Conservation (phyloP, 2,329 filamentous ascomycete species). For the Calonectria pteridis region DNA sequence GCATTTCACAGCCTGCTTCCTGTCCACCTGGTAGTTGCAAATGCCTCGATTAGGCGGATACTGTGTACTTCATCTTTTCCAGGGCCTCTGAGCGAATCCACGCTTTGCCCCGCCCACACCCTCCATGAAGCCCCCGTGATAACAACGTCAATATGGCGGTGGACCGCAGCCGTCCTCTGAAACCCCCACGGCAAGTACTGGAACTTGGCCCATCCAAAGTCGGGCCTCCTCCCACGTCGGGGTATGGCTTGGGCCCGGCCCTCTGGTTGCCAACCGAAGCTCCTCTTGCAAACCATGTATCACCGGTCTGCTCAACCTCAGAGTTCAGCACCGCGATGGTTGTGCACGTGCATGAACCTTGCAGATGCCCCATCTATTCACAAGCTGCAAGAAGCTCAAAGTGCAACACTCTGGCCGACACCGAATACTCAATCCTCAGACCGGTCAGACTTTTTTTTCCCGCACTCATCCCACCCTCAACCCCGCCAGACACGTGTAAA, state of each 20-base stretch:
- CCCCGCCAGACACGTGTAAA: slow-evolving; percentile 22
- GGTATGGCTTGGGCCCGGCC: slow-evolving; percentile 32
- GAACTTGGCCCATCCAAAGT: slow-evolving; percentile 27
- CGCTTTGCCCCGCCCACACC: slow-evolving; percentile 36
- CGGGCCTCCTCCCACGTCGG: slow-evolving; percentile 23
- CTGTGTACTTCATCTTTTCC: slow-evolving; percentile 24
- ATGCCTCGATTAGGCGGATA: slow-evolving; percentile 31
- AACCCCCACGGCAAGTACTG: slow-evolving; percentile 20
- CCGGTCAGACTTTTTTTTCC: slow-evolving; percentile 13
- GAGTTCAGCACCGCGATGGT: slow-evolving; percentile 9
- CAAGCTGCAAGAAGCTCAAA: background rate
- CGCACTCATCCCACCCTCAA: background rate
- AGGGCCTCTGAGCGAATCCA: slow-evolving; percentile 34
- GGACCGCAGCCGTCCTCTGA: slow-evolving; percentile 25
- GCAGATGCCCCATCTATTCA: background rate
- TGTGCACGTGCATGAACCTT: slow-evolving; percentile 15
- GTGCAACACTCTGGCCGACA: background rate
- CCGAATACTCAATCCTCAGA: slow-evolving; percentile 6
- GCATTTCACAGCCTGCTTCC: slow-evolving; percentile 29
- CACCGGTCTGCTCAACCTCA: slow-evolving; percentile 1
- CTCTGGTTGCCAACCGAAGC: slow-evolving; percentile 28
- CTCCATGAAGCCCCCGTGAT: slow-evolving; percentile 33
- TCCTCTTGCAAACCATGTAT: slow-evolving; percentile 1
- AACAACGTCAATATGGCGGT: slow-evolving; percentile 44
- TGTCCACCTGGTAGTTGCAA: slow-evolving; percentile 33